Evolutionary conservation across 768 basidiomycete species (phyloP), one percentile per base, ranked within the genome.

Genomic region (Dendrothele bispora): DNA sequence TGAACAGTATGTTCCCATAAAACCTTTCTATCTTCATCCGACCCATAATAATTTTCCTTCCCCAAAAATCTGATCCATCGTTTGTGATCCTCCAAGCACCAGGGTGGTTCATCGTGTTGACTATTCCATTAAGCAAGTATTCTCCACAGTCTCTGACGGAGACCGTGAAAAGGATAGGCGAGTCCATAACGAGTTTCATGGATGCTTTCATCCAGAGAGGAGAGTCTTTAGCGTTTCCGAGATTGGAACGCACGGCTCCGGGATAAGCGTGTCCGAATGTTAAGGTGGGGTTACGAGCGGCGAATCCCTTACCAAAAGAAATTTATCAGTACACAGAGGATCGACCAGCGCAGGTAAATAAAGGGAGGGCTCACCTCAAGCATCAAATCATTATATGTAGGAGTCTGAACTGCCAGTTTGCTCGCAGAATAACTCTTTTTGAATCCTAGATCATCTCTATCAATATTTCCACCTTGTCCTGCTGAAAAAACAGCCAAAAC

Each of bases 301-400:
- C 45, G 24, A 30, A 46, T 37, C 26, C 45, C 45, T 46, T 6
- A 3, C 20, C 7, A 18, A 25, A 36, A 6, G 17, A n/a, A 20
- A 26, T 12, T 2, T 7, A 3, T 12, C 18, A 11, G 5, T 5
- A 10, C 12, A 15, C 11, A 5, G 7, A 7, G 3, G 5, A 7
- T 35, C 6, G 17, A 26, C 17, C n/a, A 38, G 7, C 26, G 18
- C 4, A 25, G 10, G 25, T 6, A 28, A 43, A 27, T 10, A 14
- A 25, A 17, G 21, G 26, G 6, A 17, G 20, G n/a, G 32, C 43
- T 7, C 28, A 71, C 71, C 63, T 68, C 55, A 38, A 70, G 51
- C 63, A 64, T 65, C 18, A 66, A 46, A 55, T 73, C 69, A 42
- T 61, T 70, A 50, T 70, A 71, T 1, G 65, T 62, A 3, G 58